A percentile compares a stretch with the other conserved stretches of the same genome.
Evolutionary conservation across 78 protist species (phyloP).

Genomic region (Dictyostelium firmibasis): DNA sequence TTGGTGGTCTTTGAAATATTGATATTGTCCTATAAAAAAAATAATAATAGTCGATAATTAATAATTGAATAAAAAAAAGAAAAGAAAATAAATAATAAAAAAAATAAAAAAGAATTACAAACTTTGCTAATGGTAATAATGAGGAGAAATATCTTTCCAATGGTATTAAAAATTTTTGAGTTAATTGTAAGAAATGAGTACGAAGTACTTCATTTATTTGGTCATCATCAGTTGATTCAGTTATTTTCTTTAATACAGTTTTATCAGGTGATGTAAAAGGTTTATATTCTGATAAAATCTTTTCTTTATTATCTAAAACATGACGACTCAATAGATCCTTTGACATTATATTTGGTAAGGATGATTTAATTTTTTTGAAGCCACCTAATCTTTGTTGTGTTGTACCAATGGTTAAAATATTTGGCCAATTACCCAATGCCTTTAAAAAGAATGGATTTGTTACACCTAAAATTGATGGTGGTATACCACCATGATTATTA

Average conservation of each 20-base stretch:
- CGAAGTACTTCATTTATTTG: conserved; percentile 53
- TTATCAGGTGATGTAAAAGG: conserved; percentile 52
- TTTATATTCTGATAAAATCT: conserved; percentile 40
- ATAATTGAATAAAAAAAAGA: not conserved
- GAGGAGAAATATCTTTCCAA: conserved; percentile 82
- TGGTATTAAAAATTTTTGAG: conserved; percentile 78
- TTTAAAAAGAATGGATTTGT: conserved; percentile 87
- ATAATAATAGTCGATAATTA: not conserved
- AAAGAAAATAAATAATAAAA: not conserved
- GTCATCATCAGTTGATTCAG: not conserved
- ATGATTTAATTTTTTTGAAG: conserved; percentile 24
- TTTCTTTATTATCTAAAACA: conserved; percentile 32
- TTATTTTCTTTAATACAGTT: conserved; percentile 40
- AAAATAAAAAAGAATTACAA: not conserved
- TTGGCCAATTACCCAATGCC: conserved; percentile 85
- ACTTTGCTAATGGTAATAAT: conserved; percentile 80
- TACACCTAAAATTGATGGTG: conserved; percentile 82
- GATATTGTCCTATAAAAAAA: conserved; percentile 57
- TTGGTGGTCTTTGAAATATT: conserved; percentile 74
- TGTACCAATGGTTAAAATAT: conserved; percentile 54
- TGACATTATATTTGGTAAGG: conserved; percentile 26
- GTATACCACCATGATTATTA: not conserved
- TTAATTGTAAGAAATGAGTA: conserved; percentile 51
- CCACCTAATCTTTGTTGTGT: conserved; percentile 21
- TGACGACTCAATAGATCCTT: conserved; percentile 27